These are phyloP conservation scores for Euphrasia confusa DNA, from an alignment of 257 asterid genomes.

Conservation along the genomic window DNA sequence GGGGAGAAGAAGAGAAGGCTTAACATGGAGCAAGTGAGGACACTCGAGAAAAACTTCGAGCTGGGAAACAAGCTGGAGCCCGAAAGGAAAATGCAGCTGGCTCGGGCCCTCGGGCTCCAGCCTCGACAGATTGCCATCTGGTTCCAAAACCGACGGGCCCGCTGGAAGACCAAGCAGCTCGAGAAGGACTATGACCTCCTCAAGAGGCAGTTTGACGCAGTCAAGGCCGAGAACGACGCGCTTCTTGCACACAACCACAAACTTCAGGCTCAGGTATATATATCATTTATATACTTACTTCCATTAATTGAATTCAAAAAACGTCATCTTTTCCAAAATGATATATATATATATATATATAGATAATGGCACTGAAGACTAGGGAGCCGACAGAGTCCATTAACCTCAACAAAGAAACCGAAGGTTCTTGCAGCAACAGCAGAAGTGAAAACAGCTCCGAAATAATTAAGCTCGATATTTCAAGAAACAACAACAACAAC, in stretches of 20 bases:
- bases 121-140: conserved; percentile 54
- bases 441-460: conserved; percentile 89
- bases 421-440: conserved; percentile 80
- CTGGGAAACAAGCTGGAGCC: conserved; percentile 56
- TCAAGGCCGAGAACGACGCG: conserved; percentile 44
- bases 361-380: conserved; percentile 73
- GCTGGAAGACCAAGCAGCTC: conserved; percentile 54
- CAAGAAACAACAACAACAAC: conserved; percentile 23
- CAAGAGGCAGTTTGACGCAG: conserved; percentile 46
- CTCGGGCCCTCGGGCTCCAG: conserved; percentile 60
- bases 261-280: conserved; percentile 46
- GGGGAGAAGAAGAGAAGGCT: conserved; percentile 65
- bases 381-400: conserved; percentile 85
- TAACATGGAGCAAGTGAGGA: conserved; percentile 56
- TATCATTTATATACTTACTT: not conserved
- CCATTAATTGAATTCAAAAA: not conserved
- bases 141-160: conserved; percentile 52
- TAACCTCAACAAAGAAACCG: conserved; percentile 90
- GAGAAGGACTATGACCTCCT: conserved; percentile 52
- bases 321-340: no score
- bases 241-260: conserved; percentile 47
- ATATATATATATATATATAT: no score
- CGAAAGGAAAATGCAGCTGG: conserved; percentile 60
- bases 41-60: conserved; percentile 50
- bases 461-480: conserved; percentile 65